phyloP scores from a whole-genome alignment of 2,329 filamentous ascomycete species.

The Aspergillus ibericus region DNA sequence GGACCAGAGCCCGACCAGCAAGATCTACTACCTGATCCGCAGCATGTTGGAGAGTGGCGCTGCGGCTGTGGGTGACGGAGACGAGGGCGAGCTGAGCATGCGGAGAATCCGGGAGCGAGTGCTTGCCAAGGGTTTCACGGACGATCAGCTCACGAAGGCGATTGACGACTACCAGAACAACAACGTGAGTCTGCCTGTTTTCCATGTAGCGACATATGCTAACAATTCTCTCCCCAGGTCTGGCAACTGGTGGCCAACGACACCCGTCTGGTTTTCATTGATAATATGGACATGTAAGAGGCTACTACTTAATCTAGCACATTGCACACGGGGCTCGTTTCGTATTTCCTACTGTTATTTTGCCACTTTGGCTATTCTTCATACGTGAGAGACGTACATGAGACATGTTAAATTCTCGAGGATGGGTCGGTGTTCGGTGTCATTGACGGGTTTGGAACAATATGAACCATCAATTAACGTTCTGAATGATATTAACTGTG shows the following conservation, averaged over 20 bases:
- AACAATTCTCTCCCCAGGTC: slow-evolving; percentile 54
- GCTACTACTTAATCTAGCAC: slow-evolving; percentile 2
- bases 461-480: neutral
- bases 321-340: neutral
- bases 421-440: slow-evolving; percentile 6
- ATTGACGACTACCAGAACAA: slow-evolving; percentile 85
- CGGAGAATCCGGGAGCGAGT: slow-evolving; percentile 87
- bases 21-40: slow-evolving; percentile 94
- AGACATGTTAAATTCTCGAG: neutral
- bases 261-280: slow-evolving; percentile 69
- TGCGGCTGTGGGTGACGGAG: slow-evolving; percentile 72
- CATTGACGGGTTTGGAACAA: neutral
- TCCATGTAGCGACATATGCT: slow-evolving; percentile 32
- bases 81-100: slow-evolving; percentile 75
- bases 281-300: slow-evolving; percentile 51
- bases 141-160: slow-evolving; percentile 83
- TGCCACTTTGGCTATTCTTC: neutral
- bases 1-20: slow-evolving; percentile 77
- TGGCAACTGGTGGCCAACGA: slow-evolving; percentile 76
- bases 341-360: slow-evolving; percentile 1
- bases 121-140: slow-evolving; percentile 93
- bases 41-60: slow-evolving; percentile 82
- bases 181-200: slow-evolving; percentile 68
- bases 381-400: neutral
- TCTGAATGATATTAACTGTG: neutral